Conservation (phyloP, 2,329 filamentous ascomycete species). For the Beauveria rudraprayagi region DNA sequence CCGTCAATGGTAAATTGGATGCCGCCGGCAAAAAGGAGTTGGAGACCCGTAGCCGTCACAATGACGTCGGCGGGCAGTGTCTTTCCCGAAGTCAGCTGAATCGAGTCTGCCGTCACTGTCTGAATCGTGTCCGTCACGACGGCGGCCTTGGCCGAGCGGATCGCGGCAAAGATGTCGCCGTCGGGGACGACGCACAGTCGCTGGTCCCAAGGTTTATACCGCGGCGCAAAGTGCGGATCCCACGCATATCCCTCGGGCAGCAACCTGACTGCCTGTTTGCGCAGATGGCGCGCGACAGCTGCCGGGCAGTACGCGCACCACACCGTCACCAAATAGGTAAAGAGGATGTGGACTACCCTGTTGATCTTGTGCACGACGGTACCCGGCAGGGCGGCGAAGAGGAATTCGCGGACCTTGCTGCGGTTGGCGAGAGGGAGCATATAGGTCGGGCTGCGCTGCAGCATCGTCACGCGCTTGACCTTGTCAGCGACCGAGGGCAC, state of each 20-base stretch:
- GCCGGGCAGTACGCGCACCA: slow-evolving; percentile 36
- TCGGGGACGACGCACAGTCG: slow-evolving; percentile 60
- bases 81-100: slow-evolving; percentile 39
- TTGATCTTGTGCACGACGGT: slow-evolving; percentile 38
- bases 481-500: slow-evolving; percentile 60
- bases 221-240: slow-evolving; percentile 56
- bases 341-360: slow-evolving; percentile 23
- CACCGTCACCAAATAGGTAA: neutral
- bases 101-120: slow-evolving; percentile 38
- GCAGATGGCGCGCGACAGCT: slow-evolving; percentile 20
- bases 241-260: slow-evolving; percentile 47
- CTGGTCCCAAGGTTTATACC: slow-evolving; percentile 64
- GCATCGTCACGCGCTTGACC: slow-evolving; percentile 63
- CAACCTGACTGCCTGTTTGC: slow-evolving; percentile 35
- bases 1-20: slow-evolving; percentile 47
- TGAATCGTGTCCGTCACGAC: slow-evolving; percentile 47
- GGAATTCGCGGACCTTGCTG: slow-evolving; percentile 26
- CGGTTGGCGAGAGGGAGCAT: slow-evolving; percentile 46
- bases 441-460: slow-evolving; percentile 72
- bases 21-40: slow-evolving; percentile 50
- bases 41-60: slow-evolving; percentile 60
- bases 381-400: slow-evolving; percentile 38
- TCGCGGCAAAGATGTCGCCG: slow-evolving; percentile 46
- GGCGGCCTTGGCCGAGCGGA: slow-evolving; percentile 29
- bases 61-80: slow-evolving; percentile 57